Evolutionary conservation across 2,329 filamentous ascomycete genomes (phyloP).

Genomic region (Colletotrichum graminicola): DNA sequence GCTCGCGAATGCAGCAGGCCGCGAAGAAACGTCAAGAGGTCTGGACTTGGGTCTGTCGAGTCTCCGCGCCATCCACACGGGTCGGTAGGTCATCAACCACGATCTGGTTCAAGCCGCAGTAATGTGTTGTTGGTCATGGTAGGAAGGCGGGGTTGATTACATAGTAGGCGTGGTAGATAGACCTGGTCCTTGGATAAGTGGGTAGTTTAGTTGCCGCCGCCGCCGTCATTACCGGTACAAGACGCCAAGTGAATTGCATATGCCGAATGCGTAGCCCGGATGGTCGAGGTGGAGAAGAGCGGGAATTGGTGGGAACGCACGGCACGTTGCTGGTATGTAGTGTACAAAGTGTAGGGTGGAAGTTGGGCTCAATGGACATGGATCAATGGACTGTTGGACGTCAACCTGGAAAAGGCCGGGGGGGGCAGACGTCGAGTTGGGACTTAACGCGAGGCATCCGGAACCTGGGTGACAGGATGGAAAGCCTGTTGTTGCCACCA

Average conservation of each 20-base stretch:
- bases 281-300: not conserved
- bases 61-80: constrained; percentile 28
- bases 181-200: constrained; percentile 13
- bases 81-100: constrained; percentile 17
- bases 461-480: constrained; percentile 3
- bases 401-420: not conserved
- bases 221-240: not conserved
- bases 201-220: constrained; percentile 16
- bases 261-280: not conserved
- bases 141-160: not conserved
- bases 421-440: not conserved
- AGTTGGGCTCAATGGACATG: constrained; percentile 23
- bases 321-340: not conserved
- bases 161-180: constrained; percentile 3
- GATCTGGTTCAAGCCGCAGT: not conserved
- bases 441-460: not conserved
- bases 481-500: constrained; percentile 3
- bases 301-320: constrained; percentile 12
- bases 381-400: constrained; percentile 10
- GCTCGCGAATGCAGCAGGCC: constrained; percentile 8
- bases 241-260: not conserved
- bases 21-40: constrained; percentile 21
- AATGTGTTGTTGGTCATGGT: constrained; percentile 22
- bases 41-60: constrained; percentile 13
- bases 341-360: not conserved